Evolutionary conservation across 2,329 filamentous ascomycete genomes (phyloP), one percentile per base, ranked within the genome.

Genomic region (Gaeumannomyces tritici): DNA sequence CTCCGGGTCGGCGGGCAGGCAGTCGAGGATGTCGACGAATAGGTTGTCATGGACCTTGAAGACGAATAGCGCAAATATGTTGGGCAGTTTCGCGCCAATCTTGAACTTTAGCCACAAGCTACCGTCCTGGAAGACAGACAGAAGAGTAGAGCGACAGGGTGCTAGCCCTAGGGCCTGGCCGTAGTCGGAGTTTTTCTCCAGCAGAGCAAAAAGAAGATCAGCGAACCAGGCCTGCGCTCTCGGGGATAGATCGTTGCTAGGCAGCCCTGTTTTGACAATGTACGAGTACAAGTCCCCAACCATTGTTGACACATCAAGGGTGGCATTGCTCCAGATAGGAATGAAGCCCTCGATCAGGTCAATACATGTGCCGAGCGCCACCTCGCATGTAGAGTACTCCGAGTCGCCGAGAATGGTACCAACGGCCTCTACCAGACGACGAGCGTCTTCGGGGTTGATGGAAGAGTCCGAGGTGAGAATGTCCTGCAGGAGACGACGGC

Each of bases 11-110:
- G 80, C 81, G 0, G 93, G 91, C n/a, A 99, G 79, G 67, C 82
- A 89, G 24, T 84, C 80, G n/a, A 96, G 77, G 15, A 99, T 83
- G 70, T 98, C 91, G 47, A 91, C 81, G 66, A 97, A 91, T 18
- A 98, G 85, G 7, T 86, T 84, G 63, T 96, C 90, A 68, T 99
- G 95, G 57, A 89, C 80, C 67, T 88, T 89, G 1, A 97, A 80
- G n/a, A 93, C 81, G 69, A 90, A 98, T 1, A 90, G 81, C 15
- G 86, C 83, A 72, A 99, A 99, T 29, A 99, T 80, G 7, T 79
- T 78, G 0, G 91, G 84, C 24, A 98, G 77, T 3, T 82, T 81
- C 62, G 84, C 79, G 0, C 89, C 88, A 61, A 96, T 83, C 64
- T 83, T 84, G 69, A 89, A 92, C 69, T 96, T 95, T 58, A 95